phyloP scores from a whole-genome alignment of 129 eudicot species.

The Logfia minima region DNA sequence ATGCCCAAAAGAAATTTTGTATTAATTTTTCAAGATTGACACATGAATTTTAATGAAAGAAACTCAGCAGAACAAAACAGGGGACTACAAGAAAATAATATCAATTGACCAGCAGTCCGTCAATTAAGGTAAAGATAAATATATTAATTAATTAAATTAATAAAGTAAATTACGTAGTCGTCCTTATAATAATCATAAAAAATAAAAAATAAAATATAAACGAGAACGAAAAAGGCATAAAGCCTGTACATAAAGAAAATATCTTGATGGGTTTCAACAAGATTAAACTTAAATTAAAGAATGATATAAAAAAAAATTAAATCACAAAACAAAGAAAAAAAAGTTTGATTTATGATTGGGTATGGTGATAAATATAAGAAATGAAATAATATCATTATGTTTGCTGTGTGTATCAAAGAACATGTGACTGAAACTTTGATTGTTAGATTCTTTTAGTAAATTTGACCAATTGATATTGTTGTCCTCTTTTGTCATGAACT shows the following conservation, averaged over 20 bases:
- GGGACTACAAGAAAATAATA: conserved; percentile 21
- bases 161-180: neutral
- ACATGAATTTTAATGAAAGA: neutral
- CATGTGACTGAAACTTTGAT: conserved; percentile 29
- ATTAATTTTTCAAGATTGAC: conserved; percentile 12
- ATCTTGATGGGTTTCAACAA: neutral
- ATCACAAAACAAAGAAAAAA: neutral
- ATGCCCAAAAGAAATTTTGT: neutral
- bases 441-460: neutral
- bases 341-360: neutral
- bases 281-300: neutral
- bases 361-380: conserved; percentile 1
- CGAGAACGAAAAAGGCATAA: neutral
- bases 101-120: conserved; percentile 29
- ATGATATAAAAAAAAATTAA: neutral
- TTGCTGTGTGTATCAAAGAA: conserved; percentile 17
- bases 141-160: neutral
- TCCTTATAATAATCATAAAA: neutral
- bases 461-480: neutral
- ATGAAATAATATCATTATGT: conserved; percentile 27
- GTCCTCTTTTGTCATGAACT: neutral
- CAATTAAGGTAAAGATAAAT: conserved; percentile 26
- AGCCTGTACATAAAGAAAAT: neutral
- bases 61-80: conserved; percentile 12
- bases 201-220: too few relatives aligned